These are phyloP conservation scores for Cryphonectria carpinicola DNA, from an alignment of 2,329 filamentous ascomycete genomes.

Conservation along the genomic window DNA sequence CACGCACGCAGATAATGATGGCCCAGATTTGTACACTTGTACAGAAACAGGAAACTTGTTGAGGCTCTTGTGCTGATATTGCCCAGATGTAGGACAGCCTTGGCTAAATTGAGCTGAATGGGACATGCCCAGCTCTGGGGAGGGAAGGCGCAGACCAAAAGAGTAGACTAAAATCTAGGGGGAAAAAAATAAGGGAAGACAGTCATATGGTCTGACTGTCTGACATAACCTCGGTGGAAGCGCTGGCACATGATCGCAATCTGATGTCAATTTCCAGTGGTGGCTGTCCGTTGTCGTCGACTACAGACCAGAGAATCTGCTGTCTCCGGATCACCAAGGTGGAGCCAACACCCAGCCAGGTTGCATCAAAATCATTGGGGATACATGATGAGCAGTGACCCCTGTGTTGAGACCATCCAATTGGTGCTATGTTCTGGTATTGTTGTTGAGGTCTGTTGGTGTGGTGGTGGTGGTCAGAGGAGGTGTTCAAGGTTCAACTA, in stretches of 20 bases:
- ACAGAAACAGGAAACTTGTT: not conserved
- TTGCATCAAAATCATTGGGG: not conserved
- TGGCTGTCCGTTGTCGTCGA: not conserved
- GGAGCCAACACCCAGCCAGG: not conserved
- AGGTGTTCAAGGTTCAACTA: not conserved
- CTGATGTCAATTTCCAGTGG: not conserved
- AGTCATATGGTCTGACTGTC: not conserved
- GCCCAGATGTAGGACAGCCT: not conserved
- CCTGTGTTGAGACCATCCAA: not conserved
- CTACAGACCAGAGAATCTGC: not conserved
- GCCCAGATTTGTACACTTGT: not conserved
- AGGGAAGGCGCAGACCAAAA: not conserved
- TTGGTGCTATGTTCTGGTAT: not conserved
- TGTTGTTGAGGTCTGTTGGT: not conserved
- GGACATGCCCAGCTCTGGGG: not conserved
- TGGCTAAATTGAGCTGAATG: not conserved
- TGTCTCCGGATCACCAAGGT: not conserved
- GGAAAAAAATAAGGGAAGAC: not conserved
- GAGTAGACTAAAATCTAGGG: not conserved
- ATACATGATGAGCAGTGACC: not conserved
- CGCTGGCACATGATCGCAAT: not conserved
- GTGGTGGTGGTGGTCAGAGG: not conserved
- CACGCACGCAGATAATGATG: not conserved
- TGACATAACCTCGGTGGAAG: not conserved
- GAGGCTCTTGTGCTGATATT: not conserved